A percentile compares a stretch with the other conserved stretches of the same genome.
phyloP scores from a whole-genome alignment of 1,284 basidiomycete species.

The Ceratobasidium sp. region DNA sequence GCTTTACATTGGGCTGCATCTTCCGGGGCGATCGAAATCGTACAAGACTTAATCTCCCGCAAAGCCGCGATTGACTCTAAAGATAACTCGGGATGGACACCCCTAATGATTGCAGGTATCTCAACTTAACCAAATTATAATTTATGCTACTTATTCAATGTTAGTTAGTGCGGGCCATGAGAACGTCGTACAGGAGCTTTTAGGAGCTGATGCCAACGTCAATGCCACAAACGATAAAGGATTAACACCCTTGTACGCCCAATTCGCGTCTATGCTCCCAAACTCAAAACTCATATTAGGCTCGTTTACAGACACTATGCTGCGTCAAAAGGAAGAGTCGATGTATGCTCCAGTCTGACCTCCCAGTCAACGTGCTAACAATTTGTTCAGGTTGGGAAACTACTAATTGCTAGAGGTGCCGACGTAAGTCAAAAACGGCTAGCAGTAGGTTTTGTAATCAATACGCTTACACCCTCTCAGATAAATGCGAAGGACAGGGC shows the following conservation, averaged over 20 bases:
- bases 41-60: constrained; percentile 76
- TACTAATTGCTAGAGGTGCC: constrained; percentile 85
- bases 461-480: constrained; percentile 56
- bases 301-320: constrained; percentile 83
- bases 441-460: constrained; percentile 18
- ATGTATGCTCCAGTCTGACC: constrained; percentile 62
- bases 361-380: constrained; percentile 45
- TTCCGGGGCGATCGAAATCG: constrained; percentile 73
- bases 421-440: constrained; percentile 68
- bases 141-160: constrained; percentile 43
- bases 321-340: constrained; percentile 89
- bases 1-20: constrained; percentile 91
- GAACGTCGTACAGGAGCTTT: constrained; percentile 79
- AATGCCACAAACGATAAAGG: constrained; percentile 87
- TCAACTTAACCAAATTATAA: constrained; percentile 22
- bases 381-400: constrained; percentile 77
- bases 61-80: constrained; percentile 74
- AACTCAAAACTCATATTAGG: background rate
- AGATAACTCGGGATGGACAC: constrained; percentile 85
- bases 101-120: constrained; percentile 87
- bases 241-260: constrained; percentile 81
- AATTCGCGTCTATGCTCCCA: background rate
- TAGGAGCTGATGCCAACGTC: constrained; percentile 86
- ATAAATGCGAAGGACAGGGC: constrained; percentile 93
- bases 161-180: constrained; percentile 84